Evolutionary conservation across 108 stramenopile genomes (phyloP), one percentile per base, ranked within the genome.

Genomic region (Stephanodiscus triporus): DNA sequence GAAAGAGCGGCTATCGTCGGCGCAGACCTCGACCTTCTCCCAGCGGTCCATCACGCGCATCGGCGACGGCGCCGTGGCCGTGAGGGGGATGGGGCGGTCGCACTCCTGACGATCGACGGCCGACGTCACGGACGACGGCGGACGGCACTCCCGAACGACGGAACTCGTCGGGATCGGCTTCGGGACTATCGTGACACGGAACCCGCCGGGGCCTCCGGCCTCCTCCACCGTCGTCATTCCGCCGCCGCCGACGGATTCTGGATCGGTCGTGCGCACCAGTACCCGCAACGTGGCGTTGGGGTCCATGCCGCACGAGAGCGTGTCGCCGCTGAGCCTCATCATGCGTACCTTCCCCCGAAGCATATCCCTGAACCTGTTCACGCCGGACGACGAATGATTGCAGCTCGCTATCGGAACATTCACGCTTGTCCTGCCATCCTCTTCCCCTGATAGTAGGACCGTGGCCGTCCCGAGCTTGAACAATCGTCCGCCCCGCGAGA

Each of bases 321-420:
- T 48, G 22, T 74, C 80, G 27, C 73, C 80, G 38, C 68, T 74
- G 57, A 73, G 66, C 32, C 53, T 70, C 23, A 70, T 56, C 80
- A 81, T 70, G 2, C 22, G 75, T 16, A 61, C 45, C 24, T 27
- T 38, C 37, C 29, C 20, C 7, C 36, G 2, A n/a, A 16, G 7
- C 37, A 16, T 59, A 6, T 17, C 14, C 54, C 24, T 55, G 54
- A 55, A 23, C 22, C 24, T 55, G 19, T 23, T 55, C 20, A 1
- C 24, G 22, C 22, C 24, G 40, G 40, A 40, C 19, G 23, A 24
- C 9, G 51, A 0, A 7, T 49, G 48, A 51, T 51, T 6, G 19
- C 19, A 22, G 4, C 9, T 32, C 0, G 14, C 16, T 24, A 57
- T 29, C 2, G 56, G 56, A 30, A 29, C 27, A 7, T 24, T 29